Evolutionary conservation across 148 eudicot genomes (phyloP), one percentile per base, ranked within the genome.

Genomic region (Oxyria digyna): DNA sequence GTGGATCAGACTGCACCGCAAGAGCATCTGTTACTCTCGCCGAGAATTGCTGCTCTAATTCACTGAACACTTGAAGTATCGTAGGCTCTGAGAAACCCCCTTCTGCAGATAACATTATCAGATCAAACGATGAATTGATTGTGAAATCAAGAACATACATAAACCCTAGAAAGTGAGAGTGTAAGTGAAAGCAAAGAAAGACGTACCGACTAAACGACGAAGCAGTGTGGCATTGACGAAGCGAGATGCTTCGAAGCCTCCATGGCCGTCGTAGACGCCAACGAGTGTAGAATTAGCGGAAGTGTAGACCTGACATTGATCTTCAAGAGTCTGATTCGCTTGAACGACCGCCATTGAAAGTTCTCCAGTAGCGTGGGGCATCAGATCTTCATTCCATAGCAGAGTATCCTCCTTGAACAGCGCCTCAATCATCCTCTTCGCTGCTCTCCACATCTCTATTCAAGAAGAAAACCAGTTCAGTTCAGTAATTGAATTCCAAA

Each of bases 191-290:
- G n/a, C n/a, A n/a, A n/a, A n/a, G n/a, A n/a, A 45, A 70, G 24
- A 73, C 81, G 15, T 84, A 92, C 98, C 79, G 46, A 78, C 84
- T 24, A 92, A 68, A 62, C 74, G 78, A 67, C 82, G 77, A 29
- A 89, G 86, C 26, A 92, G 89, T 62, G 78, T 75, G 14, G 77
- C 74, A 55, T 82, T 85, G 35, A 87, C 84, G 55, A 92, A 92
- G 3, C 87, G 85, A 35, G 98, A 84, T 24, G 98, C 89, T 72
- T 92, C 89, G 20, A 94, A 88, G 17, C 98, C 98, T 23, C 98
- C 98, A 73, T 92, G 98, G 24, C 98, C 98, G 55, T 92, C 98
- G 74, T 85, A 92, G 48, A 92, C 96, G 15, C 98, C 98, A 18
- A 92, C 87, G 62, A 73, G 86, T 43, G 89, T 87, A 26, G 87